phyloP scores from a whole-genome alignment of 352 stramenopile species.

The Phytopythium delawarense region DNA sequence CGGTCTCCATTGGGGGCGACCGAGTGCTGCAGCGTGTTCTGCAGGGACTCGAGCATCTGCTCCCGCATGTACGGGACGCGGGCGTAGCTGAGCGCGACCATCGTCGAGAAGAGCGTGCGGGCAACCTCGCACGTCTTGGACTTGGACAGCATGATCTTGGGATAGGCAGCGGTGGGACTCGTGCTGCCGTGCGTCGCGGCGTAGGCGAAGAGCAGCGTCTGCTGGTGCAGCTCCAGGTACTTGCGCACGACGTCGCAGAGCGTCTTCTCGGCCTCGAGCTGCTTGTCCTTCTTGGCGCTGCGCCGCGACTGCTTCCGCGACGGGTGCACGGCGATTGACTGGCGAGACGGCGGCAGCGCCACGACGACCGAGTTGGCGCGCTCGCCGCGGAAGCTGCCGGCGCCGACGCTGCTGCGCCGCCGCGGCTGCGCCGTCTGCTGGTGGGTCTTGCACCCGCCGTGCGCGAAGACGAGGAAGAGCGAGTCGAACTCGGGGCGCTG shows the following conservation, averaged over 20 bases:
- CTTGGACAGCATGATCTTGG: constrained; percentile 7
- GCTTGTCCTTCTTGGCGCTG: constrained; percentile 17
- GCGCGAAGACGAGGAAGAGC: constrained; percentile 40
- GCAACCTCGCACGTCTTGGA: constrained; percentile 1
- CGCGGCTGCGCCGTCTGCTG: constrained; percentile 24
- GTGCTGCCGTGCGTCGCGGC: constrained; percentile 22
- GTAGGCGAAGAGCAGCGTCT: constrained; percentile 50
- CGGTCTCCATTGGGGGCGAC: constrained; percentile 8
- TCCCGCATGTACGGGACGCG: constrained; percentile 50
- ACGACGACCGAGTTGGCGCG: constrained; percentile 7
- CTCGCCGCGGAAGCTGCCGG: constrained; percentile 2
- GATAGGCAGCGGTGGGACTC: constrained; percentile 9
- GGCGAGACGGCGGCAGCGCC: constrained; percentile 2
- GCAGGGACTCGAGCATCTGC: constrained; percentile 43
- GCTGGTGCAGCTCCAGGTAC: constrained; percentile 60
- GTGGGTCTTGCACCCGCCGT: constrained; percentile 47
- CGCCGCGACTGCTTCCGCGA: constrained; percentile 9
- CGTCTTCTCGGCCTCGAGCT: constrained; percentile 16
- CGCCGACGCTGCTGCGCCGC: constrained; percentile 7
- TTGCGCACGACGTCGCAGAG: constrained; percentile 48
- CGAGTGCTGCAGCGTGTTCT: constrained; percentile 16
- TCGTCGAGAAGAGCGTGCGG: constrained; percentile 28
- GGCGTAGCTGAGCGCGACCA: constrained; percentile 49
- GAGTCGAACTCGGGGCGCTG: constrained; percentile 55
- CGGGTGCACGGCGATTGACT: constrained; percentile 10